Conservation (phyloP, 192 early-diverging fungal genomes). For the Dispira parvispora region DNA sequence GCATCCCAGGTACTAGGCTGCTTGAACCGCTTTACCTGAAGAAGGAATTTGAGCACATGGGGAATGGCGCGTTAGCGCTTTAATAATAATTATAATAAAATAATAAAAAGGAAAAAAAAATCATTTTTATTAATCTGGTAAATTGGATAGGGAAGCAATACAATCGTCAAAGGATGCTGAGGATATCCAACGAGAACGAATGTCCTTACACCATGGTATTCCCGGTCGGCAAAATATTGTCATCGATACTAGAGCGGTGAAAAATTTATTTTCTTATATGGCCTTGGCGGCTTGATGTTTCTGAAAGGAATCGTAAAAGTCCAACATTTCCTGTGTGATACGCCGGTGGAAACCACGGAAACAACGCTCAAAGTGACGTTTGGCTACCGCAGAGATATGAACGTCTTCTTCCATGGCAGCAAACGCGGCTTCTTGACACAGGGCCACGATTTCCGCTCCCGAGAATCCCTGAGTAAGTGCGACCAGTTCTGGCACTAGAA, state of each 20-base stretch:
- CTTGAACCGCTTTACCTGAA: conserved; percentile 21
- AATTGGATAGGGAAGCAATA: no score
- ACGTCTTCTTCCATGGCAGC: conserved; percentile 74
- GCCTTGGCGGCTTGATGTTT: neutral
- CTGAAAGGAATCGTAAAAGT: conserved; percentile 66
- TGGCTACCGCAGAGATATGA: conserved; percentile 25
- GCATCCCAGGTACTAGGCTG: conserved; percentile 38
- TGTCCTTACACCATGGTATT: no score
- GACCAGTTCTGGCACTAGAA: conserved; percentile 51
- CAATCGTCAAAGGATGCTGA: no score
- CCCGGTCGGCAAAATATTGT: no score
- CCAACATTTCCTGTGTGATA: conserved; percentile 81
- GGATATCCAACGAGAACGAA: no score
- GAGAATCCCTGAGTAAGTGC: conserved; percentile 67
- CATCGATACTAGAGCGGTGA: no score
- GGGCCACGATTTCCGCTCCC: conserved; percentile 81
- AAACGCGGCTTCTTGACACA: conserved; percentile 91
- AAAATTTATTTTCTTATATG: neutral
- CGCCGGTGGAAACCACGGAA: conserved; percentile 38
- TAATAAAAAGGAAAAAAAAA: no score
- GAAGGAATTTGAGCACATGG: no score
- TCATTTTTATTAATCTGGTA: no score
- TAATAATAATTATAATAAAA: no score
- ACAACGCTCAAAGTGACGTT: conserved; percentile 24
- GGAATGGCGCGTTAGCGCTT: no score